Evolutionary conservation across 768 basidiomycete genomes (phyloP).

Genomic region (Lentinula detonsa): DNA sequence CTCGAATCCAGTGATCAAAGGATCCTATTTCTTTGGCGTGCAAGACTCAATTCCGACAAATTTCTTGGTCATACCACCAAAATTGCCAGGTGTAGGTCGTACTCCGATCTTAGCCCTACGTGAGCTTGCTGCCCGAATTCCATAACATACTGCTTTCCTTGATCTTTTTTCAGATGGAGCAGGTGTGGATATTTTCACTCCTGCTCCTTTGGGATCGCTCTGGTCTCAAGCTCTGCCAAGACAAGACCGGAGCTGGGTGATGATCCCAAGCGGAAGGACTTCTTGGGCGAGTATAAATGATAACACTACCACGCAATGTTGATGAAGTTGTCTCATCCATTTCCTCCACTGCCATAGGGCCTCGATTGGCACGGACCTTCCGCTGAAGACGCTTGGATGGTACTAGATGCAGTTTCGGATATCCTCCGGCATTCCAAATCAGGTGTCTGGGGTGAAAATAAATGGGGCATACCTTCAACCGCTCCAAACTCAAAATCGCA

Average conservation of each 20-base stretch:
- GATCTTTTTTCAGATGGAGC: conserved; percentile 61
- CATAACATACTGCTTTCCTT: not conserved
- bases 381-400: conserved; percentile 58
- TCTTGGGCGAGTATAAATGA: conserved; percentile 53
- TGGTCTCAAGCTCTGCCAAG: conserved; percentile 62
- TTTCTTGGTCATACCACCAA: conserved; percentile 57
- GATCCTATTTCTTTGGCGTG: conserved; percentile 51
- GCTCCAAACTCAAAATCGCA: conserved; percentile 20
- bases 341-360: conserved; percentile 39
- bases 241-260: conserved; percentile 61
- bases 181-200: conserved; percentile 61
- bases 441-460: conserved; percentile 23
- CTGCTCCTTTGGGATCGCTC: conserved; percentile 26
- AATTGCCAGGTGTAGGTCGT: conserved; percentile 11
- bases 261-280: conserved; percentile 79
- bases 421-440: conserved; percentile 32
- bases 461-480: conserved; percentile 14
- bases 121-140: conserved; percentile 23
- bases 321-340: not conserved
- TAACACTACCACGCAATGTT: not conserved
- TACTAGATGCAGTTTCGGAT: conserved; percentile 47
- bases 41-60: conserved; percentile 41
- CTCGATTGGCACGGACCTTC: conserved; percentile 93
- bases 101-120: conserved; percentile 58
- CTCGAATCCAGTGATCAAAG: conserved; percentile 32